Evolutionary conservation across 2,329 filamentous ascomycete species (phyloP), one percentile per base, ranked within the genome.

Genomic region (Diaporthe sp.): DNA sequence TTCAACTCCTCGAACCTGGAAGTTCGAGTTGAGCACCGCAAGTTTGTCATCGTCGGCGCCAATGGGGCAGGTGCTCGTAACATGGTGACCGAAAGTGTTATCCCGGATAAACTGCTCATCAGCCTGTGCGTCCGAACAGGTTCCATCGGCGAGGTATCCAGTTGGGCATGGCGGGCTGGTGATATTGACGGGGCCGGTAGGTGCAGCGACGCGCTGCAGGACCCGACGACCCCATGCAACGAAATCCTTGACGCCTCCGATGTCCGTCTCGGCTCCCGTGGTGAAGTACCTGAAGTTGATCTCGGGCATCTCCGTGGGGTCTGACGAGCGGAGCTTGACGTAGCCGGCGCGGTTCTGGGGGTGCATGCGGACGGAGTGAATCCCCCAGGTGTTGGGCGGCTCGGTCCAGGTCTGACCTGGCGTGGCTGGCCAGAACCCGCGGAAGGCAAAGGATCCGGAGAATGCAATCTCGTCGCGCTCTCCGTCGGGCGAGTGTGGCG

Each of bases 241-340:
- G 25, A 78, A 80, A 59, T 83, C 81, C 73, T 80, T 82, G 77
- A 85, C 79, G 49, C 84, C 85, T 71, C 81, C 79, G 1, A 87
- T 80, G 53, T 88, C 84, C 79, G 87, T 83, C n/a, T 87, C 86
- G 10, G 86, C 85, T 0, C 89, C 87, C 34, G 86, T 81, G 12
- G 83, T 85, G 85, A 86, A 92, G 80, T 87, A 90, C 80, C 90
- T 90, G 84, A 92, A 92, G 80, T 88, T 87, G 79, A 93, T 92
- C 53, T 88, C 82, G 0, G 93, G 92, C 28, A 88, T 87, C 71
- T 93, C 92, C 0, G 88, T 88, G 0, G 92, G 92, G 79, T 94
- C 87, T 0, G 88, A 84, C 0, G 91, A 93, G 28, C 85, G 86
- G 1, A 94, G 86, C 3, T 84, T 89, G 19, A 94, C 91, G 0